phyloP scores from a whole-genome alignment of 2,329 filamentous ascomycete genomes.

The Pyricularia pennisetigena region DNA sequence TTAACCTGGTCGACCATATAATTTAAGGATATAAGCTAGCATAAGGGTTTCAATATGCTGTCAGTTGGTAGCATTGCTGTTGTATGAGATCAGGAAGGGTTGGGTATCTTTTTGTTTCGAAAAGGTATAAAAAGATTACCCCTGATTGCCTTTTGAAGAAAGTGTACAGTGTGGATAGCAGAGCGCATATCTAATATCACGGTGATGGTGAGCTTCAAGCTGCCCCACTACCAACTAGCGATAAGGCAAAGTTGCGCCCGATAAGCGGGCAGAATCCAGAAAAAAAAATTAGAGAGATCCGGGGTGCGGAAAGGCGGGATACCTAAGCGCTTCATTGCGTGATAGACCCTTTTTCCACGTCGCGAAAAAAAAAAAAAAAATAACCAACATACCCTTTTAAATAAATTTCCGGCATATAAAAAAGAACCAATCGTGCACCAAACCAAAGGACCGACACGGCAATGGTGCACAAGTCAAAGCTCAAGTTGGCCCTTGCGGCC shows the following conservation, averaged over 20 bases:
- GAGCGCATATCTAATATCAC: not conserved
- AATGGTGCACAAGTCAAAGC: slow-evolving; percentile 19
- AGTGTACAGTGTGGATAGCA: not conserved
- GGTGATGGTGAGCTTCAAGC: not conserved
- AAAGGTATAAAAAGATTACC: too few species aligned
- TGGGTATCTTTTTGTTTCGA: too few species aligned
- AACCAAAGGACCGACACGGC: not conserved
- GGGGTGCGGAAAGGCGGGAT: not conserved
- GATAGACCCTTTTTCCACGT: not conserved
- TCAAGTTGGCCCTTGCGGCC: slow-evolving; percentile 43
- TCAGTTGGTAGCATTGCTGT: too few species aligned
- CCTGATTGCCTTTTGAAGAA: not conserved
- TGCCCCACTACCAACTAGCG: not conserved
- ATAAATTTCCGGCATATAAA: not conserved
- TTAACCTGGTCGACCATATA: too few species aligned
- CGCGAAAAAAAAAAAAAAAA: not conserved
- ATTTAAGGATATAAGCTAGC: too few species aligned
- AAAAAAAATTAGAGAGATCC: not conserved
- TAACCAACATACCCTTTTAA: not conserved
- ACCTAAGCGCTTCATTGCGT: not conserved
- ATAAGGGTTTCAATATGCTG: too few species aligned
- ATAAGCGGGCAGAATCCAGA: not conserved
- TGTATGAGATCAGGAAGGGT: too few species aligned
- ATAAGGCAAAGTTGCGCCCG: not conserved
- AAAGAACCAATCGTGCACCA: not conserved